Evolutionary conservation across 2,329 filamentous ascomycete species (phyloP).

Genomic region (Aspergillus brasiliensis): DNA sequence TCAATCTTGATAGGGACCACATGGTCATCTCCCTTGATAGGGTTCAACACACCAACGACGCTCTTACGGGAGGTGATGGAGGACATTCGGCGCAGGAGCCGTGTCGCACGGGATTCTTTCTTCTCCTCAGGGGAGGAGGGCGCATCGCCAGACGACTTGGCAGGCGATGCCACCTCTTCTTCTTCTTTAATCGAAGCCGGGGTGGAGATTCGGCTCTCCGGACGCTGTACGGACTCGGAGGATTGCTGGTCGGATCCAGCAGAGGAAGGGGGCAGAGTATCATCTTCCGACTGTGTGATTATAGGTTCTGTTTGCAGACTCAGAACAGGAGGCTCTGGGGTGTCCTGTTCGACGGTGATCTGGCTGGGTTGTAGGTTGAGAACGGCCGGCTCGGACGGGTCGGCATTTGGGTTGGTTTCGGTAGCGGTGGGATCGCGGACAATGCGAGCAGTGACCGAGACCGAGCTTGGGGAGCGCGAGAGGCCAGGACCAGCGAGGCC

Average conservation of each 20-base stretch:
- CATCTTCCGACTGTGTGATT: constrained; percentile 31
- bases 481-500: constrained; percentile 22
- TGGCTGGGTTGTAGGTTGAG: constrained; percentile 57
- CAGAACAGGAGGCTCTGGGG: constrained; percentile 38
- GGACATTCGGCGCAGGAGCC: constrained; percentile 69
- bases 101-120: constrained; percentile 59
- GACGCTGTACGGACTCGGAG: constrained; percentile 33
- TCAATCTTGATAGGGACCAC: constrained; percentile 31
- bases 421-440: constrained; percentile 62
- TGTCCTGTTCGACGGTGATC: constrained; percentile 67
- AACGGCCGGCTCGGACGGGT: constrained; percentile 32
- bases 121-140: constrained; percentile 50
- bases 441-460: constrained; percentile 87
- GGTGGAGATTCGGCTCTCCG: constrained; percentile 44
- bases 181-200: constrained; percentile 42
- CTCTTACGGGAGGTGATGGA: constrained; percentile 57
- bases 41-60: constrained; percentile 41
- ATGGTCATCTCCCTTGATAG: constrained; percentile 41
- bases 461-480: constrained; percentile 60
- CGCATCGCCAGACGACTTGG: constrained; percentile 35
- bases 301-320: constrained; percentile 21
- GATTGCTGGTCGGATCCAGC: constrained; percentile 47
- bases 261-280: constrained; percentile 45
- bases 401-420: constrained; percentile 31
- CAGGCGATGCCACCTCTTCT: constrained; percentile 28